Percentiles rank a stretch among this genome's conserved stretches.
These are phyloP conservation scores for Puccinia sorghi DNA, from an alignment of 1,284 basidiomycete species.

Conservation along the genomic window DNA sequence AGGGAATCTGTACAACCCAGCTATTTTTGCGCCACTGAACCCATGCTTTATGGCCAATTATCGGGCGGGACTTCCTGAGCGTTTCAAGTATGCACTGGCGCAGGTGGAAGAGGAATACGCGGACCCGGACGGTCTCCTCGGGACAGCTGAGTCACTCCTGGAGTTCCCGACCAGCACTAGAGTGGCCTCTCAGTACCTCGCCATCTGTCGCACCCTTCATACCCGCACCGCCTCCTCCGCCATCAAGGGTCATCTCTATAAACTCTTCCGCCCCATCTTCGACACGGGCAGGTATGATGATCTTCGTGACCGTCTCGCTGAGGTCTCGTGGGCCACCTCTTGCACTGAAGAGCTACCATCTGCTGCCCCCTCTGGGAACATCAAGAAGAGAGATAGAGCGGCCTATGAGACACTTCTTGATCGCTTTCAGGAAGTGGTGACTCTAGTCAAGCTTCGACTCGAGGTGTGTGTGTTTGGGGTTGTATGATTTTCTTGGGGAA, in stretches of 20 bases:
- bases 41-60: slow-evolving; percentile 51
- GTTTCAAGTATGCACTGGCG: slow-evolving; percentile 53
- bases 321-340: slow-evolving; percentile 57
- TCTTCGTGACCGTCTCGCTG: slow-evolving; percentile 71
- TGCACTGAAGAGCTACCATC: not conserved
- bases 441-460: slow-evolving; percentile 69
- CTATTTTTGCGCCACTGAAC: slow-evolving; percentile 66
- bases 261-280: slow-evolving; percentile 79
- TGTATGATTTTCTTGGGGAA: too few species aligned
- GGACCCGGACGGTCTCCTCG: slow-evolving; percentile 50
- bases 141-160: slow-evolving; percentile 58
- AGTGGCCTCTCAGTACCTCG: slow-evolving; percentile 82
- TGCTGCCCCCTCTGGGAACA: not conserved
- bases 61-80: slow-evolving; percentile 51
- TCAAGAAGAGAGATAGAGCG: slow-evolving; percentile 55
- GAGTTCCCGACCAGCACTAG: slow-evolving; percentile 67
- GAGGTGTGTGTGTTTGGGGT: slow-evolving; percentile 66
- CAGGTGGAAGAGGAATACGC: slow-evolving; percentile 24
- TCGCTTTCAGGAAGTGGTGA: slow-evolving; percentile 67
- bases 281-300: slow-evolving; percentile 66
- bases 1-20: slow-evolving; percentile 90
- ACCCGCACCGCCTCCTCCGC: slow-evolving; percentile 74
- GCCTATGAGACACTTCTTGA: slow-evolving; percentile 61
- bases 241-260: slow-evolving; percentile 90
- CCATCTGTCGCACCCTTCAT: slow-evolving; percentile 70